These are phyloP conservation scores for Fusarium sp. DNA, from an alignment of 2,329 filamentous ascomycete species.

Conservation along the genomic window DNA sequence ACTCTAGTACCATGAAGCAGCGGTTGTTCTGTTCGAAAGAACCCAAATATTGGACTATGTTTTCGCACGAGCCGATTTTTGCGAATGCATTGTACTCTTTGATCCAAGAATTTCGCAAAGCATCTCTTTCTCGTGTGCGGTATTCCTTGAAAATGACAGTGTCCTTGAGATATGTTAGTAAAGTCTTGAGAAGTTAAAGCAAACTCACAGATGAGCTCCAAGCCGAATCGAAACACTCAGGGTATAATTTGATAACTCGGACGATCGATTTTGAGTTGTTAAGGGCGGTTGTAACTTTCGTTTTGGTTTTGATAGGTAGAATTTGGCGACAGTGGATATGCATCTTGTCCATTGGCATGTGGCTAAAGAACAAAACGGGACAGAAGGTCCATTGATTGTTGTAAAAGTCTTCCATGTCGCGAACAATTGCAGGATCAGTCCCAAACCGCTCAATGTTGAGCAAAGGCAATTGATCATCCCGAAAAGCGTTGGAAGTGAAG, in stretches of 20 bases:
- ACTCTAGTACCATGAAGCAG: conserved; percentile 22
- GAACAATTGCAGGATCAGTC: neutral
- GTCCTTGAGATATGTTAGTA: neutral
- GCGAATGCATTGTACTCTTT: conserved; percentile 13
- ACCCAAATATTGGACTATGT: conserved; percentile 27
- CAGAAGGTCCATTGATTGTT: conserved; percentile 29
- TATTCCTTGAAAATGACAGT: conserved; percentile 33
- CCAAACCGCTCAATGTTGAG: neutral
- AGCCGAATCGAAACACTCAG: conserved; percentile 2
- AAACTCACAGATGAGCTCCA: conserved; percentile 7
- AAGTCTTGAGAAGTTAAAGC: too few species aligned
- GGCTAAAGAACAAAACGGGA: conserved; percentile 2
- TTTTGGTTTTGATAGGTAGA: conserved; percentile 14
- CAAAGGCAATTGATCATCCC: conserved; percentile 21
- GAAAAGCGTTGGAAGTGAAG: neutral
- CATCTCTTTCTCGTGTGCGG: neutral
- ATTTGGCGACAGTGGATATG: conserved; percentile 7
- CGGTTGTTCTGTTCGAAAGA: conserved; percentile 25
- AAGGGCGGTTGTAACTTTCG: neutral
- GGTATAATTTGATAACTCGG: conserved; percentile 1
- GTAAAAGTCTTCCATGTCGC: neutral
- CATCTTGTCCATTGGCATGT: neutral
- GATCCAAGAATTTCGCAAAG: conserved; percentile 7
- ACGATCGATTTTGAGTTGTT: neutral
- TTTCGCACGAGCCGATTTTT: conserved; percentile 5